Percentiles rank a stretch among this genome's conserved stretches.
Evolutionary conservation across 768 basidiomycete species (phyloP).

Genomic region (Antrodiella citrinella): DNA sequence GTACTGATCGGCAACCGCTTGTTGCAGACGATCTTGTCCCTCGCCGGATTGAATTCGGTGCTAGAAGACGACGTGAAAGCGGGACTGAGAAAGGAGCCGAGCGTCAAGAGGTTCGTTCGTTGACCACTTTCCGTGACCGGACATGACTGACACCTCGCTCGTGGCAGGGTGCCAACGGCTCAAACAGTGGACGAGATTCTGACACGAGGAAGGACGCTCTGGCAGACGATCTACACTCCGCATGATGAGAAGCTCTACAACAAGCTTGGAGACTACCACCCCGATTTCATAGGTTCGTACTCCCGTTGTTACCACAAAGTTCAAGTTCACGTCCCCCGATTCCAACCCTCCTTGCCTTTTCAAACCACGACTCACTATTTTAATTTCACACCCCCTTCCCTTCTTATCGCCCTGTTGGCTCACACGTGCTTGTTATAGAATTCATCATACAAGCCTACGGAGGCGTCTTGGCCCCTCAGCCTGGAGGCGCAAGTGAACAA

Average conservation of each 20-base stretch:
- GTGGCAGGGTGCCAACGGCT: slow-evolving; percentile 45
- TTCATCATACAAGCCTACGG: slow-evolving; percentile 88
- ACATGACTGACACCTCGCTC: not conserved
- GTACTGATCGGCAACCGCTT: not conserved
- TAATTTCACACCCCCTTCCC: not conserved
- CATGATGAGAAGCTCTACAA: slow-evolving; percentile 83
- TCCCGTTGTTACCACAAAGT: slow-evolving; percentile 3
- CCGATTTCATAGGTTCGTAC: slow-evolving; percentile 86
- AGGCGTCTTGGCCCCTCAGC: slow-evolving; percentile 65
- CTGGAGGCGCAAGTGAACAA: slow-evolving; percentile 51
- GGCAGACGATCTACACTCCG: slow-evolving; percentile 85
- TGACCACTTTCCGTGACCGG: not conserved
- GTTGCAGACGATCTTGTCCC: slow-evolving; percentile 69
- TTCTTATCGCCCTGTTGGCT: slow-evolving; percentile 1
- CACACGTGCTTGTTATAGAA: slow-evolving; percentile 31
- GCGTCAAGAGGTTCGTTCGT: slow-evolving; percentile 35
- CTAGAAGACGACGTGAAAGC: slow-evolving; percentile 77
- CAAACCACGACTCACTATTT: not conserved
- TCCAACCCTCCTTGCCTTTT: not conserved
- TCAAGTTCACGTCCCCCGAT: not conserved
- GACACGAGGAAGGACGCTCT: slow-evolving; percentile 62
- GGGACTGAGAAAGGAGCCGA: slow-evolving; percentile 53
- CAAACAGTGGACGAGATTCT: slow-evolving; percentile 64
- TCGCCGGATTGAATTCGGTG: slow-evolving; percentile 67
- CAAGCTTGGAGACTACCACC: slow-evolving; percentile 84